Evolutionary conservation across 2,329 filamentous ascomycete genomes (phyloP).

Genomic region (Phialemonium atrogriseum): DNA sequence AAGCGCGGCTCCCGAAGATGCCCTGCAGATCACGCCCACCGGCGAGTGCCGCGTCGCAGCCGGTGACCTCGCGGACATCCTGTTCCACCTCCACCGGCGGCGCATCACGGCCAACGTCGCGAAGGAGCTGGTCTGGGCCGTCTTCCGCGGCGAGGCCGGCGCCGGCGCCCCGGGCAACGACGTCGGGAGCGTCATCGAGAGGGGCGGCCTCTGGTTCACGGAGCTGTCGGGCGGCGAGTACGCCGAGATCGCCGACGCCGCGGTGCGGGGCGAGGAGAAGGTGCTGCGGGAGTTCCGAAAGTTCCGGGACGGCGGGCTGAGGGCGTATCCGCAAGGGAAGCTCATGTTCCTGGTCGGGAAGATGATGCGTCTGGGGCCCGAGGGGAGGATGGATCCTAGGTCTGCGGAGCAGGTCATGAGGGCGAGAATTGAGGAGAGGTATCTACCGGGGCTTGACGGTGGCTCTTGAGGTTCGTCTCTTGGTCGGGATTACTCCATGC

Average conservation of each 20-base stretch:
- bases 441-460: too few relatives aligned
- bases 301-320: conserved; percentile 22
- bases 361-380: conserved; percentile 45
- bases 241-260: conserved; percentile 32
- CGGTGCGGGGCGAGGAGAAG: conserved; percentile 36
- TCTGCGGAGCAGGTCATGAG: conserved; percentile 40
- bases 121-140: conserved; percentile 47
- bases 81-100: conserved; percentile 36
- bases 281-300: conserved; percentile 36
- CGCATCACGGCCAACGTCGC: conserved; percentile 49
- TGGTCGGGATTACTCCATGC: too few relatives aligned
- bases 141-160: conserved; percentile 35
- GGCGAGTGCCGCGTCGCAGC: conserved; percentile 42
- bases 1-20: conserved; percentile 5
- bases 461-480: too few relatives aligned
- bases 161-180: conserved; percentile 21
- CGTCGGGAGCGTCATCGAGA: conserved; percentile 36
- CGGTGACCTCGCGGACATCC: conserved; percentile 39
- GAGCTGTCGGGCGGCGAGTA: conserved; percentile 43
- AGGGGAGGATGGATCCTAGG: conserved; percentile 46
- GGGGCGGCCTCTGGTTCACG: conserved; percentile 44
- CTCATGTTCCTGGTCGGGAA: conserved; percentile 53
- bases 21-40: conserved; percentile 26
- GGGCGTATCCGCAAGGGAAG: conserved; percentile 44
- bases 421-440: conserved; percentile 17